Conservation (phyloP, 2,329 filamentous ascomycete species). For the Fusarium compactum region DNA sequence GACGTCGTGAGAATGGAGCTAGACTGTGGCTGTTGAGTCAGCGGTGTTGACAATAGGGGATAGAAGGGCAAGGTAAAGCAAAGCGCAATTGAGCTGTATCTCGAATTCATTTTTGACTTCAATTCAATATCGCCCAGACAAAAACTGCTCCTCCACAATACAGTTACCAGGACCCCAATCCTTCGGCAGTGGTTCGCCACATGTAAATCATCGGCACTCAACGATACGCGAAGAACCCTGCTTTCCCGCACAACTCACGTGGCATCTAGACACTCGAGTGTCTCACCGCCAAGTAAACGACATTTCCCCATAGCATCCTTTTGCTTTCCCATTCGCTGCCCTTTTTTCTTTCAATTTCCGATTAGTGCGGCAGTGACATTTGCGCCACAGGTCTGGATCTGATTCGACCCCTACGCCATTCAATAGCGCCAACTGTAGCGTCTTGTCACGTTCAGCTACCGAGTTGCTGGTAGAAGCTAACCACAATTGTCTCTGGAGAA, state of each 20-base stretch:
- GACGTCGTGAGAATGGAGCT: not conserved
- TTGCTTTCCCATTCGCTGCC: not conserved
- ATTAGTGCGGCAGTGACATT: not conserved
- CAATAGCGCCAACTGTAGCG: slow-evolving; percentile 21
- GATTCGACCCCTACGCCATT: not conserved
- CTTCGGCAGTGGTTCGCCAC: not conserved
- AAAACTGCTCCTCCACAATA: not conserved
- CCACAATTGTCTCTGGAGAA: not conserved
- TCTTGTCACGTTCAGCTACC: not conserved
- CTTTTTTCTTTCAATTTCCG: not conserved
- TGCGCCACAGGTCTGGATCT: slow-evolving; percentile 7
- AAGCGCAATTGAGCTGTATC: not conserved
- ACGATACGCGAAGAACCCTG: not conserved
- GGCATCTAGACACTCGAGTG: not conserved
- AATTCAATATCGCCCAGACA: not conserved
- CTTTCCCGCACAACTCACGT: not conserved
- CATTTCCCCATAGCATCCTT: not conserved
- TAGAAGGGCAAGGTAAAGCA: too few species aligned
- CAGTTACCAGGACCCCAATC: not conserved
- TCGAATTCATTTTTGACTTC: too few species aligned
- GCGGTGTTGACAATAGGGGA: not conserved
- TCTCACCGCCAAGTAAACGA: not conserved
- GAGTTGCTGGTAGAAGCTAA: not conserved
- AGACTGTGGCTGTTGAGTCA: not conserved
- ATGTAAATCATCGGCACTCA: not conserved